phyloP scores from a whole-genome alignment of 1,139 yeast species.

The Hemisphaericaspora subhashii region DNA sequence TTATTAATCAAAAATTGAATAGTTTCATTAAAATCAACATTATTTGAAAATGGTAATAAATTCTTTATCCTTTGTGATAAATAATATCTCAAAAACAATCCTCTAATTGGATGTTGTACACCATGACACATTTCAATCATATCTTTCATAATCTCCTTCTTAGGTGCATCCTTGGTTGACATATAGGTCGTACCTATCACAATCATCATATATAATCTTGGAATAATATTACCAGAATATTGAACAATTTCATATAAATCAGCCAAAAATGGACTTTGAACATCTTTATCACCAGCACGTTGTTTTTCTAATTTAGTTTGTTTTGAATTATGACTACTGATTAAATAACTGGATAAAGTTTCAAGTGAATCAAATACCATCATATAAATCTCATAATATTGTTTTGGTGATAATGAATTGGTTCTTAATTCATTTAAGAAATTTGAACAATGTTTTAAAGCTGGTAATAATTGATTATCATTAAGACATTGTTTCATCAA shows the following conservation, averaged over 20 bases:
- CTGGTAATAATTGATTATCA: conserved; percentile 75
- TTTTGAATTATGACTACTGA: conserved; percentile 59
- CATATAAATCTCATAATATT: conserved; percentile 89
- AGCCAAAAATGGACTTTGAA: conserved; percentile 66
- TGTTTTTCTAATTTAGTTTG: conserved; percentile 18
- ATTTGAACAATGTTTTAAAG: conserved; percentile 83
- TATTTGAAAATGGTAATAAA: conserved; percentile 50
- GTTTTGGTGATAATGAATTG: conserved; percentile 77
- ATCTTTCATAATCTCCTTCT: conserved; percentile 85
- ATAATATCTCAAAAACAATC: conserved; percentile 85
- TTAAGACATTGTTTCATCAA: conserved; percentile 79
- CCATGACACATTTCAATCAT: conserved; percentile 98
- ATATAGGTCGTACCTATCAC: conserved; percentile 91
- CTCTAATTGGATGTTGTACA: conserved; percentile 93
- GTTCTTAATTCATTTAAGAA: conserved; percentile 82
- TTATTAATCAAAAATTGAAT: conserved; percentile 76
- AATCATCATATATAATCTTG: conserved; percentile 90
- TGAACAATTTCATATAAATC: conserved; percentile 94
- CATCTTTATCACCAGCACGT: background rate
- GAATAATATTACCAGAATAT: conserved; percentile 90
- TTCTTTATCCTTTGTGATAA: conserved; percentile 82
- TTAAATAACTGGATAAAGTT: conserved; percentile 60
- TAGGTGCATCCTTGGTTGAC: conserved; percentile 76
- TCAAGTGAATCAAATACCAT: conserved; percentile 83
- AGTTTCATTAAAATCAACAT: conserved; percentile 60